Evolutionary conservation across 2,329 filamentous ascomycete genomes (phyloP).

Genomic region (Ophiostoma sp.): DNA sequence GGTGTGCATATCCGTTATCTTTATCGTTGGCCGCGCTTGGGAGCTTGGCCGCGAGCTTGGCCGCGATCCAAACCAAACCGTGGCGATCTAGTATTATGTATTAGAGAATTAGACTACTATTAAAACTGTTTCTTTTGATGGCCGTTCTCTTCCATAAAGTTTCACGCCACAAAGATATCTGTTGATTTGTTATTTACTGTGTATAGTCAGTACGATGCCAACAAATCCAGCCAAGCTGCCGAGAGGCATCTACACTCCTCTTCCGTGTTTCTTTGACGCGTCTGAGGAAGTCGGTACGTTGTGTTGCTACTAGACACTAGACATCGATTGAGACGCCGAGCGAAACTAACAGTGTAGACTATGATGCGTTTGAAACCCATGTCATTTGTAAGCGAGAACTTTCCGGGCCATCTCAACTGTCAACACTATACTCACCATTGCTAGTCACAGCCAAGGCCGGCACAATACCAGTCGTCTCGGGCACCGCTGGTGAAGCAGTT

Average conservation of each 20-base stretch:
- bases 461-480: conserved; percentile 22
- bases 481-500: conserved; percentile 22
- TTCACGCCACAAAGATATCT: too few species aligned
- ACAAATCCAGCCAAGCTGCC: background rate
- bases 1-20: background rate
- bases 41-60: background rate
- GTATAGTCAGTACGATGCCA: background rate
- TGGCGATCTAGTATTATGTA: background rate
- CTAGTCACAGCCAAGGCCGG: conserved; percentile 19
- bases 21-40: background rate
- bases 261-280: conserved; percentile 23
- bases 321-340: background rate
- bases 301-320: background rate
- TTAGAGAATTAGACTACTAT: too few species aligned
- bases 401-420: background rate
- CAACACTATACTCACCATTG: background rate
- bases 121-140: too few species aligned
- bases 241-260: conserved; percentile 23
- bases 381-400: background rate
- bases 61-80: background rate
- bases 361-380: background rate
- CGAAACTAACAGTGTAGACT: background rate
- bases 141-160: too few species aligned
- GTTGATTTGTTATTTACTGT: too few species aligned
- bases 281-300: conserved; percentile 19